These are phyloP conservation scores for Samsoniella hepiali DNA, from an alignment of 2,329 filamentous ascomycete genomes.

Conservation along the genomic window DNA sequence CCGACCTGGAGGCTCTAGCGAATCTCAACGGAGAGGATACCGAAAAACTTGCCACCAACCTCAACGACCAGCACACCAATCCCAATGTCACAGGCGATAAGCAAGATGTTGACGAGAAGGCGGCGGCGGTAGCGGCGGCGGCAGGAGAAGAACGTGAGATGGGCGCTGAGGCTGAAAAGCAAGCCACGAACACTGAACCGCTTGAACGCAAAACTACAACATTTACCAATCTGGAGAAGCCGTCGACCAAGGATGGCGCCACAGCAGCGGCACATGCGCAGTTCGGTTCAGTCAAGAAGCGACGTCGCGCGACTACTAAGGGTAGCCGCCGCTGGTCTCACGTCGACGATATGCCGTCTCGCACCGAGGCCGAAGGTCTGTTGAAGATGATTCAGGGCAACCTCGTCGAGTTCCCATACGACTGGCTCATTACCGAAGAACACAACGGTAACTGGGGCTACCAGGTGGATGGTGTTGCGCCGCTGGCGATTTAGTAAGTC, in stretches of 20 bases:
- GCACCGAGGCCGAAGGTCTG: slow-evolving; percentile 75
- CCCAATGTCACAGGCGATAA: slow-evolving; percentile 25
- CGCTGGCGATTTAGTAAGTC: slow-evolving; percentile 92
- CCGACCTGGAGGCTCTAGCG: slow-evolving; percentile 38
- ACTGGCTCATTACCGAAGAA: slow-evolving; percentile 92
- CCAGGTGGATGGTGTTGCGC: slow-evolving; percentile 91
- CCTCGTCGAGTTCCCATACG: slow-evolving; percentile 89
- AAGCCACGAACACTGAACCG: slow-evolving; percentile 34
- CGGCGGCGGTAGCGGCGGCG: neutral
- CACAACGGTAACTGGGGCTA: slow-evolving; percentile 94
- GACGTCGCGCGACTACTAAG: slow-evolving; percentile 68
- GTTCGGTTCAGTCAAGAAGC: slow-evolving; percentile 53
- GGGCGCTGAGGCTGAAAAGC: slow-evolving; percentile 29
- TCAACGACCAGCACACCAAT: slow-evolving; percentile 31
- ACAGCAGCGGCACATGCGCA: slow-evolving; percentile 29
- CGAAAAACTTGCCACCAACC: slow-evolving; percentile 35
- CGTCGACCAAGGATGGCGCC: slow-evolving; percentile 37
- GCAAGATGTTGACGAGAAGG: neutral
- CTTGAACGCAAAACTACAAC: slow-evolving; percentile 53
- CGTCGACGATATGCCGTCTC: slow-evolving; percentile 72
- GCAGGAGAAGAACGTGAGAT: slow-evolving; percentile 18
- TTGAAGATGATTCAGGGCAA: slow-evolving; percentile 81
- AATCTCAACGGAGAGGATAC: slow-evolving; percentile 32
- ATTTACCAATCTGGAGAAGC: slow-evolving; percentile 53
- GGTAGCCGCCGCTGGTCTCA: slow-evolving; percentile 62